Conservation (phyloP, 2,329 filamentous ascomycete genomes). For the Ophiostoma sp. region DNA sequence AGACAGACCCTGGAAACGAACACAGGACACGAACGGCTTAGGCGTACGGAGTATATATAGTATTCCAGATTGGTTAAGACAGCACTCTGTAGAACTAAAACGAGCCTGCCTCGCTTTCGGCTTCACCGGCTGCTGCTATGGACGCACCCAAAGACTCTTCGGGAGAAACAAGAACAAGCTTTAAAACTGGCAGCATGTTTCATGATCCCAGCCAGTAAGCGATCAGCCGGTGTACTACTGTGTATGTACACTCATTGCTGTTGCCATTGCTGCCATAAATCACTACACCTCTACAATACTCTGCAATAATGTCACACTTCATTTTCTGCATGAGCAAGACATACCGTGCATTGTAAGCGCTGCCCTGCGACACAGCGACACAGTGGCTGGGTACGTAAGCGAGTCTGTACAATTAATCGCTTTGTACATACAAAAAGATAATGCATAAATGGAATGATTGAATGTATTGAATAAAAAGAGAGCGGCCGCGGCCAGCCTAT, state of each 20-base stretch:
- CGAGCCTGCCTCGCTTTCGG: neutral
- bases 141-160: neutral
- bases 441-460: neutral
- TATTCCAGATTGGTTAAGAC: too few relatives aligned
- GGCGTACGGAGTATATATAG: too few relatives aligned
- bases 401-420: neutral
- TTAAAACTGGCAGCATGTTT: conserved; percentile 4
- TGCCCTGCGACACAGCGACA: neutral
- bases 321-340: neutral
- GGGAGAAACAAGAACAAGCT: neutral
- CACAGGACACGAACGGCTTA: too few relatives aligned
- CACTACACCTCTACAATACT: neutral
- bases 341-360: conserved; percentile 9
- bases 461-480: neutral
- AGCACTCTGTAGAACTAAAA: too few relatives aligned
- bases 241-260: too few relatives aligned
- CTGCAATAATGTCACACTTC: neutral
- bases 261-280: neutral
- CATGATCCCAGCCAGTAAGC: conserved; percentile 7
- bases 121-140: neutral
- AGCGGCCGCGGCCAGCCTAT: too few relatives aligned
- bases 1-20: neutral
- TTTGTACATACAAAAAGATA: neutral
- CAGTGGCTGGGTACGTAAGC: neutral
- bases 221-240: neutral